Conservation (phyloP, 2,329 filamentous ascomycete genomes). For the Neonectria neomacrospora region DNA sequence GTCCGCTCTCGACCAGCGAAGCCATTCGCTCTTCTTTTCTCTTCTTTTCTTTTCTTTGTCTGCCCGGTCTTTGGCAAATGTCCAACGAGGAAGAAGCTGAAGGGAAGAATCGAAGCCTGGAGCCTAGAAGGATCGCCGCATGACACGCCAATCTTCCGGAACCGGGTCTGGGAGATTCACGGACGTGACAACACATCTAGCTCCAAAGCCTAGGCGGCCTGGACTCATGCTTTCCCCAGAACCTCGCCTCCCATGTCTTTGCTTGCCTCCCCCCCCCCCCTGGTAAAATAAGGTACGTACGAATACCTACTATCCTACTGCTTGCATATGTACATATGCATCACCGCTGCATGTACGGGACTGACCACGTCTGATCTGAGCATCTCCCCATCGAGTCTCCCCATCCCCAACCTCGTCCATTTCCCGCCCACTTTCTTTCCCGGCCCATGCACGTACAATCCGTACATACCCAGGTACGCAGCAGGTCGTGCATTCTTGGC, state of each 20-base stretch:
- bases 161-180: constrained; percentile 21
- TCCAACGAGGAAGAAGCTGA: neutral
- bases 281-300: no score
- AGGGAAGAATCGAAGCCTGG: constrained; percentile 6
- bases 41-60: neutral
- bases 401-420: neutral
- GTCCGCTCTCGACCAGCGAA: constrained; percentile 27
- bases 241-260: constrained; percentile 8
- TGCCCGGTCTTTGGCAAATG: neutral
- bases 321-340: neutral
- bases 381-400: neutral
- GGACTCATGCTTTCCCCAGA: neutral
- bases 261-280: neutral
- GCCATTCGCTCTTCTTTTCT: constrained; percentile 24
- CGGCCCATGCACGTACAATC: no score
- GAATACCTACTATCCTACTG: no score
- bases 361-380: neutral
- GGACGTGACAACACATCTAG: constrained; percentile 32
- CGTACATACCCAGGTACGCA: no score
- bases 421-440: neutral
- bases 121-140: constrained; percentile 21
- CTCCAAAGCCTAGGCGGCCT: constrained; percentile 11
- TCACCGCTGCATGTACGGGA: neutral
- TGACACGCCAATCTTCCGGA: constrained; percentile 30
- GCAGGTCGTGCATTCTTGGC: neutral